Percentiles rank a stretch among this genome's conserved stretches.
These are phyloP conservation scores for Lactifluus volemus DNA, from an alignment of 768 basidiomycete genomes.

Conservation along the genomic window DNA sequence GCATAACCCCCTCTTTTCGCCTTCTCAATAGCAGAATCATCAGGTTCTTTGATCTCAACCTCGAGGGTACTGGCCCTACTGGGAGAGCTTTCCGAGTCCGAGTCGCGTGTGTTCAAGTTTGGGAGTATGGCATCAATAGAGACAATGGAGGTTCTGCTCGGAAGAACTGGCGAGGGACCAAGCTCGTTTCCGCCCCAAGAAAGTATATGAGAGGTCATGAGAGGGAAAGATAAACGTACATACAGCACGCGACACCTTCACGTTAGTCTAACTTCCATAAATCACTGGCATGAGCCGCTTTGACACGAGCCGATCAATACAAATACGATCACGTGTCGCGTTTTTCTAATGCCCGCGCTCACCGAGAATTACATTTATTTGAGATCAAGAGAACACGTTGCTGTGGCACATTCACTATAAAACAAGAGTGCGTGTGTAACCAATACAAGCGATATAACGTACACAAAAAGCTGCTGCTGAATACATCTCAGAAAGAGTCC, in stretches of 20 bases:
- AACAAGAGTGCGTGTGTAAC: not conserved
- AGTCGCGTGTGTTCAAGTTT: not conserved
- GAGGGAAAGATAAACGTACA: not conserved
- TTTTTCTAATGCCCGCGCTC: not conserved
- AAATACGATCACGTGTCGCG: no score
- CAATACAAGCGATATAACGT: not conserved
- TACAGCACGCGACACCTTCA: no score
- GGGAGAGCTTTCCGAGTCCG: no score
- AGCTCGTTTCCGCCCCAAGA: not conserved
- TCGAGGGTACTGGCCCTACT: not conserved
- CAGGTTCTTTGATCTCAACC: not conserved
- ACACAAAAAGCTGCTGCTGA: not conserved
- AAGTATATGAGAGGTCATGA: constrained; percentile 3
- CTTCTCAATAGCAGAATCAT: no score
- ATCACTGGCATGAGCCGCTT: no score
- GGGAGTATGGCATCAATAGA: not conserved
- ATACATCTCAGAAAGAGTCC: not conserved
- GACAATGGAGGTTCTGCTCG: not conserved
- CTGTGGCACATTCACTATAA: not conserved
- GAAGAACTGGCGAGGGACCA: not conserved
- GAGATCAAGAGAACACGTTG: not conserved
- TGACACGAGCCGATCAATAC: no score
- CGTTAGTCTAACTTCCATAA: no score
- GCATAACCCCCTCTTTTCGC: no score
- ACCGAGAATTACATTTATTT: not conserved